These are phyloP conservation scores for Scopulariopsis brevicaulis DNA, from an alignment of 2,329 filamentous ascomycete species.

Conservation along the genomic window DNA sequence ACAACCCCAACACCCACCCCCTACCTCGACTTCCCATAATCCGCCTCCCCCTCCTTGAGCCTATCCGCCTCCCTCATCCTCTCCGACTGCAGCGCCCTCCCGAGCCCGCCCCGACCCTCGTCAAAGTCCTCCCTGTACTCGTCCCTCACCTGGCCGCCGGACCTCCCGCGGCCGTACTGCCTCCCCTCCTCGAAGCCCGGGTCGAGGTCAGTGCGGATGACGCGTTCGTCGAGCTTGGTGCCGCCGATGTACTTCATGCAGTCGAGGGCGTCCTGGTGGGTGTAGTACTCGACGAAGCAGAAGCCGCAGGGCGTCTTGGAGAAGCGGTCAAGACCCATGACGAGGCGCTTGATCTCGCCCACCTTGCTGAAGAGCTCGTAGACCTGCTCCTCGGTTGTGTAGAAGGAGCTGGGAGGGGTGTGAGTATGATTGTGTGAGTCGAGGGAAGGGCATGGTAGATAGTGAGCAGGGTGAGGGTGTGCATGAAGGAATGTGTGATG, in stretches of 20 bases:
- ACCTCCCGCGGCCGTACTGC: slow-evolving; percentile 92
- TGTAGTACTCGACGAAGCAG: slow-evolving; percentile 99
- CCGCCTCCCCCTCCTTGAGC: slow-evolving; percentile 11
- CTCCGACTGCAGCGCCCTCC: slow-evolving; percentile 59
- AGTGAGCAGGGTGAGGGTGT: neutral
- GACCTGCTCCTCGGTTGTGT: slow-evolving; percentile 98
- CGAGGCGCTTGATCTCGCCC: slow-evolving; percentile 93
- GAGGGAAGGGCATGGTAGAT: slow-evolving; percentile 2
- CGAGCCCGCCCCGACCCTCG: slow-evolving; percentile 83
- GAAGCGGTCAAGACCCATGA: slow-evolving; percentile 96
- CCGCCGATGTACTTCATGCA: slow-evolving; percentile 98
- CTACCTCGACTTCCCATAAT: slow-evolving; percentile 22
- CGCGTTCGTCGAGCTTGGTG: slow-evolving; percentile 93
- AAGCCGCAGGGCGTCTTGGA: slow-evolving; percentile 97
- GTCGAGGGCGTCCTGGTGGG: slow-evolving; percentile 89
- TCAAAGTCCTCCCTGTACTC: slow-evolving; percentile 97
- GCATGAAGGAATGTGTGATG: neutral
- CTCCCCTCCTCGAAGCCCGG: slow-evolving; percentile 92
- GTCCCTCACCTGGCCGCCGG: slow-evolving; percentile 90
- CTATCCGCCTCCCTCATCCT: slow-evolving; percentile 23
- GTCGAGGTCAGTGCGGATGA: slow-evolving; percentile 91
- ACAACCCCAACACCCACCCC: slow-evolving; percentile 2
- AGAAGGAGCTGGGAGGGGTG: slow-evolving; percentile 60
- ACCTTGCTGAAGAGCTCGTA: slow-evolving; percentile 94
- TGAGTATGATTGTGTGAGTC: neutral